phyloP scores from a whole-genome alignment of 768 basidiomycete genomes.

The Coprinopsis marcescibilis region DNA sequence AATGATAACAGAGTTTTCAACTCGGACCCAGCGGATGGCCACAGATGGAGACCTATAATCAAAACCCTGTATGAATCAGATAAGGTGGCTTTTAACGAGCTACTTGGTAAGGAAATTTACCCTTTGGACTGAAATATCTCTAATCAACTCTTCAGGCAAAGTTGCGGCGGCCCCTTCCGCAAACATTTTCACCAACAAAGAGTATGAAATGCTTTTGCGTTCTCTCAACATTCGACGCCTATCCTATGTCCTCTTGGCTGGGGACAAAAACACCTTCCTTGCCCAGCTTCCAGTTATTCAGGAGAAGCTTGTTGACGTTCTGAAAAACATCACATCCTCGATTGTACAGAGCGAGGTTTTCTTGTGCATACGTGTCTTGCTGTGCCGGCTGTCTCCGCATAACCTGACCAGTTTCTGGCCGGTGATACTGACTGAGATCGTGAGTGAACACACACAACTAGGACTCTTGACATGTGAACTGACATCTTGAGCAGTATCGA shows the following conservation, averaged over 20 bases:
- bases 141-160: slow-evolving; percentile 40
- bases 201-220: slow-evolving; percentile 86
- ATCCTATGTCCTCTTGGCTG: slow-evolving; percentile 80
- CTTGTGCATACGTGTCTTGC: slow-evolving; percentile 83
- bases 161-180: slow-evolving; percentile 83
- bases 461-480: not conserved
- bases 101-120: slow-evolving; percentile 55
- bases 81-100: slow-evolving; percentile 77
- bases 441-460: slow-evolving; percentile 26
- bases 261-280: slow-evolving; percentile 88
- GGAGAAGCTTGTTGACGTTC: slow-evolving; percentile 91
- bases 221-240: slow-evolving; percentile 84
- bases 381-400: slow-evolving; percentile 86
- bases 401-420: slow-evolving; percentile 97
- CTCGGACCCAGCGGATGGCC: slow-evolving; percentile 48
- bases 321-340: slow-evolving; percentile 73
- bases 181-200: slow-evolving; percentile 94
- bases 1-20: slow-evolving; percentile 88
- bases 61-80: slow-evolving; percentile 81
- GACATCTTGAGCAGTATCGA: slow-evolving; percentile 54
- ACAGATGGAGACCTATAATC: slow-evolving; percentile 72
- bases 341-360: slow-evolving; percentile 93
- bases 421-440: slow-evolving; percentile 87
- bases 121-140: slow-evolving; percentile 21
- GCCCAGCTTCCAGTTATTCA: slow-evolving; percentile 90